phyloP scores from a whole-genome alignment of 108 stramenopile species.

The Schizochytrium sp. region DNA sequence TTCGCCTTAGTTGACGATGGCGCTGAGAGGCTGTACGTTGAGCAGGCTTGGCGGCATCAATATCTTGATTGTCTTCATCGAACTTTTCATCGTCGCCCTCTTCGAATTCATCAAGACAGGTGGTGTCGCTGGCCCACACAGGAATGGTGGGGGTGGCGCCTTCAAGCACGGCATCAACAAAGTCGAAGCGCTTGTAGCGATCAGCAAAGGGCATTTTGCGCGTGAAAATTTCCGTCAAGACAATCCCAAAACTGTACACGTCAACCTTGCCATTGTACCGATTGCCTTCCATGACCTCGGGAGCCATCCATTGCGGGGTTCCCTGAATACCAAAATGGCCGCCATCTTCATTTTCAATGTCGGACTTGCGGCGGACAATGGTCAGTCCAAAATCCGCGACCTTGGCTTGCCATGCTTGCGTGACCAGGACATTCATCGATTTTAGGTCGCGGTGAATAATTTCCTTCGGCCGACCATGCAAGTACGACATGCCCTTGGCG shows the following conservation, averaged over 20 bases:
- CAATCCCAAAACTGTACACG: conserved; percentile 25
- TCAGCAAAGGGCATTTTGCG: conserved; percentile 18
- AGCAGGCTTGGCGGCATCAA: no score
- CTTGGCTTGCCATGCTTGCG: conserved; percentile 74
- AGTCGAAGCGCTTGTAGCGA: conserved; percentile 4
- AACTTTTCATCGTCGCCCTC: background rate
- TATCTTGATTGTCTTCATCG: no score
- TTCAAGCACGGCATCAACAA: conserved; percentile 22
- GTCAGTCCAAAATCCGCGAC: conserved; percentile 88
- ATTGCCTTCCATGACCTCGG: conserved; percentile 44
- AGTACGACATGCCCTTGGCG: conserved; percentile 83
- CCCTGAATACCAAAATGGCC: conserved; percentile 36
- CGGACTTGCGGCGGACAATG: conserved; percentile 42
- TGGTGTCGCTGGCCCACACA: background rate
- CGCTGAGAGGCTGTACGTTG: no score
- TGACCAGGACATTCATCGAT: conserved; percentile 72
- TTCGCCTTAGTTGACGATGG: no score
- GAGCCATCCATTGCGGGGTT: conserved; percentile 94
- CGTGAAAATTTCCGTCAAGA: background rate
- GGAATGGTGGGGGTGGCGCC: conserved; percentile 21
- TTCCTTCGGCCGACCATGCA: conserved; percentile 75
- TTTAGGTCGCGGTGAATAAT: conserved; percentile 89
- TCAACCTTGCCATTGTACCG: conserved; percentile 16
- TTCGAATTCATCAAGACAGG: background rate
- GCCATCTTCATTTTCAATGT: background rate